Base-by-base conservation (phyloP, 805 yeast species). In the Ogataea degrootiae region DNA sequence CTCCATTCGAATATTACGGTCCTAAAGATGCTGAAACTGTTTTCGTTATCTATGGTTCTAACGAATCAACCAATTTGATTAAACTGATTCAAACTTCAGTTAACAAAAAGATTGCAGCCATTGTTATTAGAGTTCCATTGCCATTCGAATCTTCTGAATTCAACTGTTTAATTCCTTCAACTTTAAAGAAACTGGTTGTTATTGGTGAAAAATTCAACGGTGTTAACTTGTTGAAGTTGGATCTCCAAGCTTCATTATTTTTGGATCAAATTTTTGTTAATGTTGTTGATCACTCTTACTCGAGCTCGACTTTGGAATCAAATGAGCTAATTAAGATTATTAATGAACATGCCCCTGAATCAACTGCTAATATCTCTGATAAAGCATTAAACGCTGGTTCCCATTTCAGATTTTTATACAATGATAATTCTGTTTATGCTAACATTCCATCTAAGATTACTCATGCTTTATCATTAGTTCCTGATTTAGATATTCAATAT, bases 21-120 rank as follows among this genome's bases (percentile, higher is more conserved):
- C 71, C 72, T 45, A 62, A 64, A 9, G 66, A 72, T 46, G 83
- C 96, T 8, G 79, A 78, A 40, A 79, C 85, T 22, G 87, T 91
- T n/a, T 83, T 87, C 63, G 92, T 90, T 34, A 73, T 83, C n/a
- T 82, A 85, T 54, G 96, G 96, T 22, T 74, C 94, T 37, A 67
- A 76, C 39, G 90, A 85, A 62, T 70, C 85, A 16, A 71, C 80
- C 11, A 67, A 79, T 47, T 73, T 87, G 37, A 57, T 76, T 42
- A 65, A 69, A 26, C 72, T 76, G 29, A 69, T 83, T 41, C 54
- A 62, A 34, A 60, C 62, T 19, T 48, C 62, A 4, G 43, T 46
- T 22, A 63, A 66, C 43, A 52, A 62, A 16, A 66, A 71, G n/a
- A 75, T 80, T 44, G 96, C 90, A 53, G 78, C 84, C 43, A 66